These are phyloP conservation scores for Apiospora arundinis DNA, from an alignment of 2,329 filamentous ascomycete species.

Conservation along the genomic window DNA sequence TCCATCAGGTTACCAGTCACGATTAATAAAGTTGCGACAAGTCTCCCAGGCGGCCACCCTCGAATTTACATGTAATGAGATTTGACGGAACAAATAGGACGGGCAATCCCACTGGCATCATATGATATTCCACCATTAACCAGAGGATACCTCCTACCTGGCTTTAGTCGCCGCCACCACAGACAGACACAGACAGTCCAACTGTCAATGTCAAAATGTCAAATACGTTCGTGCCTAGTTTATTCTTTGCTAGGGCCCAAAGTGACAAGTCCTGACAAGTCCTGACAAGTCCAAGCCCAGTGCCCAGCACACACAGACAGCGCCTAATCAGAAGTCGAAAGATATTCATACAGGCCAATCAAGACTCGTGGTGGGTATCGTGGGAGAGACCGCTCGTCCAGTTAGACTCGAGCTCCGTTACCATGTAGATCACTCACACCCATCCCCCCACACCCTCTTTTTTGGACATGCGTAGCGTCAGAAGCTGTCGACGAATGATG, in stretches of 20 bases:
- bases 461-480: neutral
- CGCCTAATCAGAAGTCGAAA: conserved; percentile 8
- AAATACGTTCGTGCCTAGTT: conserved; percentile 7
- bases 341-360: neutral
- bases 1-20: neutral
- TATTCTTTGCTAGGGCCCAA: neutral
- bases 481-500: conserved; percentile 12
- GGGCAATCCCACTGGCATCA: neutral
- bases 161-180: neutral
- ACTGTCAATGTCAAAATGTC: neutral
- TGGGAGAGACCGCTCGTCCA: neutral
- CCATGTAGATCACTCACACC: neutral
- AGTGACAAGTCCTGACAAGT: neutral
- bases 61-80: neutral
- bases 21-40: conserved; percentile 13
- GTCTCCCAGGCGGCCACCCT: neutral
- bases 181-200: neutral
- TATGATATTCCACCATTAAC: conserved; percentile 6
- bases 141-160: no score
- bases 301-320: conserved; percentile 12
- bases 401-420: neutral
- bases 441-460: neutral
- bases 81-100: neutral
- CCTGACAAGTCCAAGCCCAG: conserved; percentile 3
- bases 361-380: neutral